Percentiles rank a stretch among this genome's conserved stretches.
phyloP scores from a whole-genome alignment of 306 rosid species.

The Trifolium fragiferum region DNA sequence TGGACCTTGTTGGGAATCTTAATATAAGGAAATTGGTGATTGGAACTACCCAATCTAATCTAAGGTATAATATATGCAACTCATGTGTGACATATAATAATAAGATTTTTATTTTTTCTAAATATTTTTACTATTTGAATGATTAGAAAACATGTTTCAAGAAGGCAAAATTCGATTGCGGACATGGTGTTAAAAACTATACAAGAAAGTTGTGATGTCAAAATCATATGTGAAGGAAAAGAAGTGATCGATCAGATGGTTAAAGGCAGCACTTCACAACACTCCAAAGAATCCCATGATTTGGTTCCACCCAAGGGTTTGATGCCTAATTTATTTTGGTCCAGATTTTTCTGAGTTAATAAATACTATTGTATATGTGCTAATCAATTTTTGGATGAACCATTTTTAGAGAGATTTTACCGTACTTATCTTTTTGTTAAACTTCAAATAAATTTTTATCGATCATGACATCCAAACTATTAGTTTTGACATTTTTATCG shows the following conservation, averaged over 20 bases:
- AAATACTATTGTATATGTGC: too few relatives aligned
- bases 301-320: conserved; percentile 16
- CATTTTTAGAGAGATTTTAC: too few relatives aligned
- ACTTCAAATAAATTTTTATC: too few relatives aligned
- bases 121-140: conserved; percentile 26
- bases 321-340: conserved; percentile 31
- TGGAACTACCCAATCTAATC: conserved; percentile 37
- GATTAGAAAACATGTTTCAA: conserved; percentile 25
- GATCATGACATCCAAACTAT: too few relatives aligned
- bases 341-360: background rate
- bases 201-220: conserved; percentile 45
- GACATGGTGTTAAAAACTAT: conserved; percentile 29
- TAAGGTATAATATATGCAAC: conserved; percentile 33
- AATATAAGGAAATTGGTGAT: conserved; percentile 48
- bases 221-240: conserved; percentile 49
- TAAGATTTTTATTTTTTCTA: background rate
- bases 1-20: conserved; percentile 28
- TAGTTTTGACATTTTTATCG: too few relatives aligned
- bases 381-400: too few relatives aligned
- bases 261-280: conserved; percentile 3
- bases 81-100: background rate
- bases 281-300: background rate
- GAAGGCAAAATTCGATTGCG: conserved; percentile 30
- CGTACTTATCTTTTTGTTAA: too few relatives aligned
- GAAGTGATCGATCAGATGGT: conserved; percentile 43